Percentiles rank a stretch among this genome's conserved stretches.
Evolutionary conservation across 352 stramenopile species (phyloP).

Genomic region (Peronospora destructor): DNA sequence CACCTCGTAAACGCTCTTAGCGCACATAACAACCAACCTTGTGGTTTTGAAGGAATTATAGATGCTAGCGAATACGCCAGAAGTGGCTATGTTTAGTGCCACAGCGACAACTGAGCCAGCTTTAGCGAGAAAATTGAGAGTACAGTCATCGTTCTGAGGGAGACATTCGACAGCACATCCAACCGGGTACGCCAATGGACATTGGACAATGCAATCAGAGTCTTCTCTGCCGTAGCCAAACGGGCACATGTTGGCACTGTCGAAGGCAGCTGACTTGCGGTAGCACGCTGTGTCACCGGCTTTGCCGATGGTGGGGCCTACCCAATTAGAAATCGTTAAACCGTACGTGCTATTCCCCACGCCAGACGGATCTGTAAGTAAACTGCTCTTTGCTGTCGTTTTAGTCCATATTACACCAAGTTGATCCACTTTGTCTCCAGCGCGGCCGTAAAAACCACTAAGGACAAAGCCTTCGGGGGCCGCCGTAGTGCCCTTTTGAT

Average conservation of each 20-base stretch:
- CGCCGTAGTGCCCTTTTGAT: slow-evolving; percentile 1
- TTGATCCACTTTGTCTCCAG: slow-evolving; percentile 20
- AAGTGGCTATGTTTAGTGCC: slow-evolving; percentile 17
- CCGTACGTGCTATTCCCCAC: slow-evolving; percentile 20
- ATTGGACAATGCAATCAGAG: slow-evolving; percentile 14
- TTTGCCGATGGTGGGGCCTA: slow-evolving; percentile 18
- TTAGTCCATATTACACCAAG: slow-evolving; percentile 26
- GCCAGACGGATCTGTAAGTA: slow-evolving; percentile 15
- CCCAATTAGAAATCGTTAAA: slow-evolving; percentile 23
- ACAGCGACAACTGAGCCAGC: slow-evolving; percentile 16
- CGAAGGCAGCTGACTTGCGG: slow-evolving; percentile 12
- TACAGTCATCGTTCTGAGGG: slow-evolving; percentile 25
- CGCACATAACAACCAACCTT: slow-evolving; percentile 13
- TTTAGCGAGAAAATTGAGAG: slow-evolving; percentile 9
- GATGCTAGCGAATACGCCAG: slow-evolving; percentile 12
- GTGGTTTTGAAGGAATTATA: slow-evolving; percentile 3
- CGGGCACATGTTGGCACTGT: slow-evolving; percentile 22
- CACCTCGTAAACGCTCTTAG: slow-evolving; percentile 4
- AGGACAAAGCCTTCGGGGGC: slow-evolving; percentile 22
- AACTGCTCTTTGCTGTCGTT: slow-evolving; percentile 13
- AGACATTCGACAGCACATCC: slow-evolving; percentile 23
- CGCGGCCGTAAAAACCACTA: slow-evolving; percentile 20
- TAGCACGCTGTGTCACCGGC: slow-evolving; percentile 21
- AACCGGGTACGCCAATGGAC: slow-evolving; percentile 23
- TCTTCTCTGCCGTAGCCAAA: slow-evolving; percentile 22